Evolutionary conservation across 2,329 filamentous ascomycete genomes (phyloP), one percentile per base, ranked within the genome.

Genomic region (Emmonsia crescens): DNA sequence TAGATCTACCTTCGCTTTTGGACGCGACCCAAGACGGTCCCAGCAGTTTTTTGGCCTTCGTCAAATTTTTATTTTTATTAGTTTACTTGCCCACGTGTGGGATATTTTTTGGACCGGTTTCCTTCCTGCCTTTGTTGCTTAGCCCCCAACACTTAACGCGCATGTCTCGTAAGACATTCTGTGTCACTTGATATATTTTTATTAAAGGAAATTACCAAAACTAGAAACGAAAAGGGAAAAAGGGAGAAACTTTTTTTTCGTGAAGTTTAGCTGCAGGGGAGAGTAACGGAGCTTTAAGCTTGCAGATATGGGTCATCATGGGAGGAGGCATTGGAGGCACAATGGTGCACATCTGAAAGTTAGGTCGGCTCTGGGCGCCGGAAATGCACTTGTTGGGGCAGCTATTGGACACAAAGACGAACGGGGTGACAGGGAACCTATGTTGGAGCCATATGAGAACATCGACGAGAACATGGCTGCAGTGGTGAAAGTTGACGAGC

Each of bases 291-390:
- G 55, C 38, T 46, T 48, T 4, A 38, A 40, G n/a, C 19, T 27
- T 52, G 36, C 56, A 54, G 59, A 51, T 33, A 64, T 64, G 62
- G 62, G 60, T 16, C 60, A 58, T 38, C 62, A 64, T 60, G 57
- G 55, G 19, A 49, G 29, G 44, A 49, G 57, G 19, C 42, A 49
- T 36, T 59, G 57, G 57, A 29, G 42, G 42, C 24, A 27, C 14
- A 27, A 42, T 44, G 24, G 36, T 10, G 21, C 38, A 14, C 38
- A 29, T 29, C 36, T 42, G 38, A 57, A 44, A 44, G 24, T 42
- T 31, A 44, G 19, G 21, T 57, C 55, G 1, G 36, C 38, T 3
- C 38, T 44, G 24, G 21, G 38, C 5, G 55, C 55, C 5, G 55
- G 55, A 31, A 57, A 57, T 44, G 55, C 55, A 31, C 38, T 57